Base-by-base conservation (phyloP, 176 grass and related monocot genomes). In the Coix lacrymajobi region DNA sequence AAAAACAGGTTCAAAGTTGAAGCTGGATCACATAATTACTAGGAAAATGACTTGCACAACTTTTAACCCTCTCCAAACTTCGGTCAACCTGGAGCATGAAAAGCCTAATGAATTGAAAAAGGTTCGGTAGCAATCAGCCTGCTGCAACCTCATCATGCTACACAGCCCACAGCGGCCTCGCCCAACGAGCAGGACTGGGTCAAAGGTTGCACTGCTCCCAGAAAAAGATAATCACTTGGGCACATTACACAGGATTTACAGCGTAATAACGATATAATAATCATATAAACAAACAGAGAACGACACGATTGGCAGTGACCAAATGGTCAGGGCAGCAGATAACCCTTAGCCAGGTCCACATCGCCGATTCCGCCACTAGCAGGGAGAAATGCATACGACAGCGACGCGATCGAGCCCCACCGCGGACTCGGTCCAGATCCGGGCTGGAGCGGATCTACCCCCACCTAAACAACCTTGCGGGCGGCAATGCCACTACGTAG, bases 241-340 rank as follows among this genome's bases (percentile, higher is more conserved):
- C 45, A 15, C 41, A 13, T 43, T 4, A 16, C 45, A 19, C 51
- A n/a, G 51, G 20, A 57, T 57, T 57, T 13, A 57, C n/a, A 39
- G 3, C 51, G 19, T 16, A 16, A 39, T 40, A 51, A 46, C 10
- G 37, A 75, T 58, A 58, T 16, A 16, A 39, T 40, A 51, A 46
- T 7, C 28, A 75, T 58, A 58, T 43, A 29, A 44, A 19, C 11
- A 19, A 37, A 37, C 78, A 5, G 0, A 31, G 20, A 24, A 22
- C 8, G 60, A 31, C 5, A 33, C 3, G 40, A 5, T 4, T 6
- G 40, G 20, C 33, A 25, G 44, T 22, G 78, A 49, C 15, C 24
- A 65, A 66, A 57, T 37, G 65, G 79, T 86, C 88, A 89, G 65
- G 3, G 8, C 6, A n/a, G 26, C 43, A 26, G 88, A 90, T 74